Conservation (phyloP, 768 basidiomycete genomes). For the Mycena olivaceomarginata region DNA sequence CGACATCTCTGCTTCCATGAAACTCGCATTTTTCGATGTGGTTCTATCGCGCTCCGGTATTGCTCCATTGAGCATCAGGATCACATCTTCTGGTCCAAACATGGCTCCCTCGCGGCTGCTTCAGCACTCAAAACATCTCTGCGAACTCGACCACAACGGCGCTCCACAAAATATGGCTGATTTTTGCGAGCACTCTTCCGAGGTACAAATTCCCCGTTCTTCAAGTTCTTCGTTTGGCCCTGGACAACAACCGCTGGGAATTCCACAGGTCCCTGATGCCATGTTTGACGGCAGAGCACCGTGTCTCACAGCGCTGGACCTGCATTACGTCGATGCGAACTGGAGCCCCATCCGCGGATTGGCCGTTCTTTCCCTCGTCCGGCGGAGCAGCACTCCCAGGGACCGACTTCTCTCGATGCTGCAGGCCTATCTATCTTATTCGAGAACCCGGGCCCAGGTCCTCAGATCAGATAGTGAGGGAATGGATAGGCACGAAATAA, state of each 20-base stretch:
- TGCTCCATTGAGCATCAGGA: conserved; percentile 21
- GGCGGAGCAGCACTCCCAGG: no score
- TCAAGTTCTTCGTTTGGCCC: neutral
- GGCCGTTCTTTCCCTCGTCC: neutral
- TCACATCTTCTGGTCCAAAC: neutral
- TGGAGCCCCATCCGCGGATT: neutral
- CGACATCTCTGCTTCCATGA: neutral
- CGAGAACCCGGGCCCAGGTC: neutral
- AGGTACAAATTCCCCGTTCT: neutral
- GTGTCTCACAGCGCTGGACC: neutral
- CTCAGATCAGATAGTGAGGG: conserved; percentile 18
- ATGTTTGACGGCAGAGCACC: conserved; percentile 20
- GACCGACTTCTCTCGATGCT: no score
- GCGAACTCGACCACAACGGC: neutral
- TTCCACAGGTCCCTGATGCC: neutral
- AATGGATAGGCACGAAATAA: conserved; percentile 33
- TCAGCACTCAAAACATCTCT: conserved; percentile 5
- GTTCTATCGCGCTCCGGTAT: conserved; percentile 12
- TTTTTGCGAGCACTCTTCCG: neutral
- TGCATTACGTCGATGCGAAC: neutral
- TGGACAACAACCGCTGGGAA: neutral
- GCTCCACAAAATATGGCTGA: neutral
- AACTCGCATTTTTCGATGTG: neutral
- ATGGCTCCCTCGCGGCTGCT: neutral
- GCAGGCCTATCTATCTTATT: neutral